Evolutionary conservation across 768 basidiomycete species (phyloP).

Genomic region (Exidia glandulosa): DNA sequence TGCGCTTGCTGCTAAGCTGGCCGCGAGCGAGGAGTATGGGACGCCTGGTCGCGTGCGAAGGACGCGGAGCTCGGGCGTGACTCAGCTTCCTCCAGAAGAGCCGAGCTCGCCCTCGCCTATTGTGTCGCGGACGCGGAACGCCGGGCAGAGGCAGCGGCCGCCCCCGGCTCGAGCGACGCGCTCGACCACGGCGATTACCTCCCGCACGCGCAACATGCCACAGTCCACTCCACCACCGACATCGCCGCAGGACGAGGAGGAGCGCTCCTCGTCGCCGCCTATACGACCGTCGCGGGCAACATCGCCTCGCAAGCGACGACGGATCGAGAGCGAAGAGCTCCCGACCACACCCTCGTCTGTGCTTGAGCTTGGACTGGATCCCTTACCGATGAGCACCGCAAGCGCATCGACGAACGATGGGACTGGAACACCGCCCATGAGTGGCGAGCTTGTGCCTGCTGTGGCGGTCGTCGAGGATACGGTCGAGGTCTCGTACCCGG

Average conservation of each 20-base stretch:
- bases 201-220: not conserved
- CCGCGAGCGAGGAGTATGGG: not conserved
- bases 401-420: not conserved
- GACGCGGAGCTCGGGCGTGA: slow-evolving; percentile 2
- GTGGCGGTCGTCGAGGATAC: not conserved
- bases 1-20: slow-evolving; percentile 2
- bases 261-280: not conserved
- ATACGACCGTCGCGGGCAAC: not conserved
- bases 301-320: not conserved
- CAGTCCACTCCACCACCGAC: too few relatives aligned
- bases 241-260: not conserved
- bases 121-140: not conserved
- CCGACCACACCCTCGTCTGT: not conserved
- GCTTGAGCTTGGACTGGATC: not conserved
- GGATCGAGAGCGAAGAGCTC: not conserved
- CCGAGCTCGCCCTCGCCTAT: not conserved
- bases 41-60: slow-evolving; percentile 1
- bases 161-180: not conserved
- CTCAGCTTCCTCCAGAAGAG: not conserved
- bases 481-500: not conserved
- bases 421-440: not conserved
- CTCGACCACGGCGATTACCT: not conserved
- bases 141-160: not conserved
- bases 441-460: not conserved
- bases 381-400: not conserved